Conservation (phyloP, 1,284 basidiomycete genomes). For the Acaromyces ingoldii region DNA sequence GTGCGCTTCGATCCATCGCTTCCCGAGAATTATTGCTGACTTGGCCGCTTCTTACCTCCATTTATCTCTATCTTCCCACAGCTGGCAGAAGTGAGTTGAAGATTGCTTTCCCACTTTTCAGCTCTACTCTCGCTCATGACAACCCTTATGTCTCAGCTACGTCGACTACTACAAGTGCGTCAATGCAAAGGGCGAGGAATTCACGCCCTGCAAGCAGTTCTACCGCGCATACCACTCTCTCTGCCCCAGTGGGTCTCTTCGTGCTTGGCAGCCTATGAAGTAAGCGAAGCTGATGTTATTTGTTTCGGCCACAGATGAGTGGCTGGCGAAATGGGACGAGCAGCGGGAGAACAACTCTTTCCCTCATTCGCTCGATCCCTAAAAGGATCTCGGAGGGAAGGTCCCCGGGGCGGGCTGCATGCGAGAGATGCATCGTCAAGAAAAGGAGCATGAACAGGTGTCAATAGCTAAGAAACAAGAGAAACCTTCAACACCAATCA, state of each 20-base stretch:
- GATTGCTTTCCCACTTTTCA: background rate
- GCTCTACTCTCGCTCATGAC: background rate
- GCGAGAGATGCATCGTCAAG: background rate
- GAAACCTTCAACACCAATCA: too few species aligned
- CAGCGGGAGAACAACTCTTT: conserved; percentile 47
- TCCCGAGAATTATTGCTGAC: background rate
- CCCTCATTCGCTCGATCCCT: conserved; percentile 47
- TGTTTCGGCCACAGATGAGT: conserved; percentile 26
- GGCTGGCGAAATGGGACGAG: conserved; percentile 51
- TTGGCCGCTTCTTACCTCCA: conserved; percentile 5
- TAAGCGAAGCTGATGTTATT: background rate
- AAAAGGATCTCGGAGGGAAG: conserved; percentile 4
- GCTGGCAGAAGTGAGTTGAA: conserved; percentile 48
- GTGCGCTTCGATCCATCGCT: conserved; percentile 10
- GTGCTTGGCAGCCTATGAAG: background rate
- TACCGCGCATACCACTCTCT: conserved; percentile 91
- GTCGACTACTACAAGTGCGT: conserved; percentile 91
- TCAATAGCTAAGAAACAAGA: too few species aligned
- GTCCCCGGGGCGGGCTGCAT: too few species aligned
- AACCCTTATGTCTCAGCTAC: too few species aligned
- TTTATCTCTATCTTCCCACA: conserved; percentile 3
- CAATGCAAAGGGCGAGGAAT: conserved; percentile 95
- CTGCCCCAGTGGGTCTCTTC: conserved; percentile 80
- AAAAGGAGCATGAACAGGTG: conserved; percentile 59
- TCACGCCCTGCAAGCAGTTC: conserved; percentile 97